Conservation (phyloP, 2,329 filamentous ascomycete species). For the Cercospora zeae-maydis region DNA sequence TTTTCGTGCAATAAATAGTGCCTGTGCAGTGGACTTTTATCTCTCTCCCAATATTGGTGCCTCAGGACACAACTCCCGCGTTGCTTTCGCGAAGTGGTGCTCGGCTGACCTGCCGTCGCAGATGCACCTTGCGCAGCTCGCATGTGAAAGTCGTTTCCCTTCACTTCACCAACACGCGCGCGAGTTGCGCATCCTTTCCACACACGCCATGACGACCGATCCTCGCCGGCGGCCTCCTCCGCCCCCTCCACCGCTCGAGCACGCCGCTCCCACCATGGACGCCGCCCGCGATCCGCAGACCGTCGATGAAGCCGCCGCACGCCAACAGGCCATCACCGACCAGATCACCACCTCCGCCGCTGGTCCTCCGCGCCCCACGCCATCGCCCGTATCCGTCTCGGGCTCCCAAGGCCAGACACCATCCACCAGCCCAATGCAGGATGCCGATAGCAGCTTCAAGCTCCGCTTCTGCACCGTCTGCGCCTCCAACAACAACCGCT, state of each 20-base stretch:
- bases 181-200: background rate
- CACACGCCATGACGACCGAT: slow-evolving; percentile 46
- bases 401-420: background rate
- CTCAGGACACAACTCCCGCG: background rate
- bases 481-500: slow-evolving; percentile 96
- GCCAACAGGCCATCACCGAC: slow-evolving; percentile 34
- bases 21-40: background rate
- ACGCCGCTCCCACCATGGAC: slow-evolving; percentile 25
- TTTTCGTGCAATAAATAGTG: background rate
- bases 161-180: background rate
- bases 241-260: slow-evolving; percentile 50
- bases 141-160: background rate
- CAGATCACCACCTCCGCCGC: slow-evolving; percentile 33
- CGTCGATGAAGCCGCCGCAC: slow-evolving; percentile 16
- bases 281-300: slow-evolving; percentile 21
- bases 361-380: background rate
- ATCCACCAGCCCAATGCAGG: slow-evolving; percentile 36
- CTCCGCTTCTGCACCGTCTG: slow-evolving; percentile 98
- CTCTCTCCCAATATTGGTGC: background rate
- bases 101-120: background rate
- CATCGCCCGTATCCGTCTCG: background rate
- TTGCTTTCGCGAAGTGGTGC: slow-evolving; percentile 1
- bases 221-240: slow-evolving; percentile 26
- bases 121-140: background rate
- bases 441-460: slow-evolving; percentile 58